A percentile compares a stretch with the other conserved stretches of the same genome.
phyloP scores from a whole-genome alignment of 2,329 filamentous ascomycete genomes.

The Pseudogymnoascus sp. region DNA sequence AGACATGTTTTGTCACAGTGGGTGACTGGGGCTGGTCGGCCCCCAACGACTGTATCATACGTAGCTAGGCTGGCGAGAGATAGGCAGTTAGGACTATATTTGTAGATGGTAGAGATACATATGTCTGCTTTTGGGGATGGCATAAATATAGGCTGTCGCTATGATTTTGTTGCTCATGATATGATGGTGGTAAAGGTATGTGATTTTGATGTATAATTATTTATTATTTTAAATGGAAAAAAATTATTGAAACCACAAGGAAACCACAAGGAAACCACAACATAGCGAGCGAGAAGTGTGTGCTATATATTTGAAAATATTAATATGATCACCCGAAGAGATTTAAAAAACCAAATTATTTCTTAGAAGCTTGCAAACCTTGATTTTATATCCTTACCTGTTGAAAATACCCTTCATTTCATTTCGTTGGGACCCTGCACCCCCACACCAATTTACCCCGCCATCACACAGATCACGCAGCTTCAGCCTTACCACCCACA shows the following conservation, averaged over 20 bases:
- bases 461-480: neutral
- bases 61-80: neutral
- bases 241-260: neutral
- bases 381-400: neutral
- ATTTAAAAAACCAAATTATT: neutral
- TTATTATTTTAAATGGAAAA: neutral
- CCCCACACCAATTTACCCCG: neutral
- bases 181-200: neutral
- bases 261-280: too few species aligned
- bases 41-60: neutral
- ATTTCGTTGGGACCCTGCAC: neutral
- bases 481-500: constrained; percentile 5
- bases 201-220: neutral
- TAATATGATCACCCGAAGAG: neutral
- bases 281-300: neutral
- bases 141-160: neutral
- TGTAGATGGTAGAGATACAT: constrained; percentile 7
- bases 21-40: neutral
- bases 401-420: neutral
- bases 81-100: neutral
- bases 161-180: neutral
- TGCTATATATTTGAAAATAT: neutral
- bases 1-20: constrained; percentile 1
- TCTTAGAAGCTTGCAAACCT: neutral
- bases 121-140: neutral